Percentiles rank a stretch among this genome's conserved stretches.
Evolutionary conservation across 768 basidiomycete species (phyloP).

Genomic region (Cystobasidium onofrii): DNA sequence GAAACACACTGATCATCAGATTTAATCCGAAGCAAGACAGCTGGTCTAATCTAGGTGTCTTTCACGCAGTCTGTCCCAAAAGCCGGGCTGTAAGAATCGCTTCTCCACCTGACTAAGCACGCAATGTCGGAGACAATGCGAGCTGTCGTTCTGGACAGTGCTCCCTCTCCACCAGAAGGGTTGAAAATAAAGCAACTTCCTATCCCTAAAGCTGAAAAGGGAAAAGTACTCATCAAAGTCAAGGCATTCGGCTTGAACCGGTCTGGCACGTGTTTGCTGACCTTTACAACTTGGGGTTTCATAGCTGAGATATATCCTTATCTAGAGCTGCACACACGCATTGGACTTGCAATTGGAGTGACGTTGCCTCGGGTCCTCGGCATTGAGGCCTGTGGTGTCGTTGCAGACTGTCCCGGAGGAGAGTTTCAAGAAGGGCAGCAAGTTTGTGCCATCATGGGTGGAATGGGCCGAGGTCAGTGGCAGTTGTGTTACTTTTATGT

Average conservation of each 20-base stretch:
- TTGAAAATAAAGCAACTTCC: neutral
- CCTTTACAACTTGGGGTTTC: too few relatives aligned
- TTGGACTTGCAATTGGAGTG: neutral
- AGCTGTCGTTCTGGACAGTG: slow-evolving; percentile 1
- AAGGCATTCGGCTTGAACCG: slow-evolving; percentile 9
- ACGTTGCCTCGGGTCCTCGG: neutral
- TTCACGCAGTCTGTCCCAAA: too few relatives aligned
- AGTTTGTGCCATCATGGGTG: neutral
- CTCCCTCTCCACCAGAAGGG: neutral
- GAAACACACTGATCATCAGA: too few relatives aligned
- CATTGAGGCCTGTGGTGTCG: neutral
- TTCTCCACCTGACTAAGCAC: neutral
- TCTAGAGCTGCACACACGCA: neutral
- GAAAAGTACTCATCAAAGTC: neutral
- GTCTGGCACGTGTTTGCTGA: neutral
- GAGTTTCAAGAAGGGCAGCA: neutral
- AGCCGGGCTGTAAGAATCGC: neutral
- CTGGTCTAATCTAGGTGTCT: too few relatives aligned
- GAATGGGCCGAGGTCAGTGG: neutral
- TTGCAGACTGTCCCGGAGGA: neutral
- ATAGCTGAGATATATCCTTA: too few relatives aligned
- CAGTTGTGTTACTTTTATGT: too few relatives aligned
- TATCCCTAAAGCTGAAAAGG: neutral
- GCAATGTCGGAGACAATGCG: neutral
- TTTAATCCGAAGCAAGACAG: too few relatives aligned